These are phyloP conservation scores for Canariomyces notabilis DNA, from an alignment of 2,329 filamentous ascomycete genomes.

Conservation along the genomic window DNA sequence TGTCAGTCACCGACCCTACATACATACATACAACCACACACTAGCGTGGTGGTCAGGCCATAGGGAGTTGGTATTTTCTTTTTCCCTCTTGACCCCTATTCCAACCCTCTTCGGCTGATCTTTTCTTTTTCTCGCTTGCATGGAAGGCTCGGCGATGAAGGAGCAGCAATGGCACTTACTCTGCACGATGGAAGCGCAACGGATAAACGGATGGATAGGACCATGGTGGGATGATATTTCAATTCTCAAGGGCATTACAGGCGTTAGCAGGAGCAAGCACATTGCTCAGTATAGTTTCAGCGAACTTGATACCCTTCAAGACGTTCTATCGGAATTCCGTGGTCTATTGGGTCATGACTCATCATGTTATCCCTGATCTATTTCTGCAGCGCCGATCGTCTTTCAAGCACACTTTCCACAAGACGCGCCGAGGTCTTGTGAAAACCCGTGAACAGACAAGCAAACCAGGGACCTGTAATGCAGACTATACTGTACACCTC, in stretches of 20 bases:
- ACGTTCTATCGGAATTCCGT: background rate
- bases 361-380: background rate
- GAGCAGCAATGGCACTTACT: too few species aligned
- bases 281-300: background rate
- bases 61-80: background rate
- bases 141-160: too few species aligned
- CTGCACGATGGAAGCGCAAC: too few species aligned
- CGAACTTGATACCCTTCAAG: background rate
- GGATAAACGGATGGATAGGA: background rate
- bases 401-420: background rate
- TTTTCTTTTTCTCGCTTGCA: too few species aligned
- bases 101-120: too few species aligned
- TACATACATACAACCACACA: too few species aligned
- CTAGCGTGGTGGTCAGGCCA: too few species aligned
- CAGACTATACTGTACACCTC: background rate
- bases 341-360: background rate
- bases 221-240: background rate
- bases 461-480: too few species aligned
- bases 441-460: background rate
- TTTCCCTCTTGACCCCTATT: background rate
- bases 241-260: background rate
- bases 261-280: background rate
- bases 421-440: background rate
- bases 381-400: background rate
- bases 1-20: background rate